These are phyloP conservation scores for Dendrobium chrysotoxum DNA, from an alignment of 106 monocot genomes.

Conservation along the genomic window DNA sequence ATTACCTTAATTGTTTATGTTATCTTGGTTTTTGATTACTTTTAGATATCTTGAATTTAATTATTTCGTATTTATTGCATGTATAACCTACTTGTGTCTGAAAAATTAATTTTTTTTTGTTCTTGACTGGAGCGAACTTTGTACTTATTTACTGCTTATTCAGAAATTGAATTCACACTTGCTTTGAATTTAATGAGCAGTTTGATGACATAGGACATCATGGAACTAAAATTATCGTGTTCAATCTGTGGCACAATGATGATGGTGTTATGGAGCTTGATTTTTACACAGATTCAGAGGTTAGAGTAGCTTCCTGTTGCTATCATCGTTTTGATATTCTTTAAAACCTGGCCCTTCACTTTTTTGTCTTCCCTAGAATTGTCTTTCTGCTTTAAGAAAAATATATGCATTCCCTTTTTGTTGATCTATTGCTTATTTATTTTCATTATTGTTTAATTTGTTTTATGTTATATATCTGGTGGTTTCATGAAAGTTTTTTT, in stretches of 20 bases:
- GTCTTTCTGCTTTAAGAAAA: not conserved
- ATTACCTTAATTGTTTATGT: not conserved
- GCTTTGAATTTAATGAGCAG: constrained; percentile 53
- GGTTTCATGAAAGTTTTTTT: not conserved
- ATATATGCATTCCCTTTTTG: not conserved
- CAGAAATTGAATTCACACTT: constrained; percentile 24
- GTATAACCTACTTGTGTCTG: not conserved
- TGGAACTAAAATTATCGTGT: constrained; percentile 81
- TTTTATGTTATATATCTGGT: not conserved
- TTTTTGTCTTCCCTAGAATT: not conserved
- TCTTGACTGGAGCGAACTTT: not conserved
- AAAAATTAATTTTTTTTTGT: not conserved
- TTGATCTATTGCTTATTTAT: not conserved
- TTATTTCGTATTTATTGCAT: not conserved
- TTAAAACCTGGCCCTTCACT: not conserved
- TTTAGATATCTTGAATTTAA: not conserved
- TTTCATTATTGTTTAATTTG: not conserved
- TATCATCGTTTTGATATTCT: not conserved
- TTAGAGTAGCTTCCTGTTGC: constrained; percentile 17
- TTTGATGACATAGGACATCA: constrained; percentile 86
- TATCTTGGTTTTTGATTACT: not conserved
- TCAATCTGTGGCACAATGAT: constrained; percentile 85
- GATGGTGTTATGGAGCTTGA: constrained; percentile 86
- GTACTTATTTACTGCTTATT: constrained; percentile 4
- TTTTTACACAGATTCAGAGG: constrained; percentile 67